Percentiles rank a stretch among this genome's conserved stretches.
Conservation (phyloP, 2,329 filamentous ascomycete species). For the Epichloe gansuensis region DNA sequence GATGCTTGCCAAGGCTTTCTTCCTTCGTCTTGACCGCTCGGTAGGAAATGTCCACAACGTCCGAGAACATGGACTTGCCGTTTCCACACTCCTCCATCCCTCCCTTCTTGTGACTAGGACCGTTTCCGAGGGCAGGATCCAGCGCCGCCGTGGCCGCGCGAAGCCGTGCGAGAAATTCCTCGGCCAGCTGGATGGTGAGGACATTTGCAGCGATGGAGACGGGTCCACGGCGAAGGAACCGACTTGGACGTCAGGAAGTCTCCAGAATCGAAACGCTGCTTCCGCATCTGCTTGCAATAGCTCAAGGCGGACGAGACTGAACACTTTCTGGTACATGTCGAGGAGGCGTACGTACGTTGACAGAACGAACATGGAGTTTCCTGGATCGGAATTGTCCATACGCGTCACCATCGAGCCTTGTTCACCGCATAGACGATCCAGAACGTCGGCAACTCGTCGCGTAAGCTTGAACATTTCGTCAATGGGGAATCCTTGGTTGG, state of each 20-base stretch:
- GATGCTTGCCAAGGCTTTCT: constrained; percentile 21
- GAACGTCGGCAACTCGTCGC: constrained; percentile 22
- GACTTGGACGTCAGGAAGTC: constrained; percentile 28
- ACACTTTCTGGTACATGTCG: constrained; percentile 29
- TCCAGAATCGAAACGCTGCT: constrained; percentile 23
- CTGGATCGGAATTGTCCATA: constrained; percentile 21
- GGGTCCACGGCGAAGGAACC: constrained; percentile 28
- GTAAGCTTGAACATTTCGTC: constrained; percentile 30
- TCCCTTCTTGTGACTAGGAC: not conserved
- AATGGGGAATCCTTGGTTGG: constrained; percentile 23
- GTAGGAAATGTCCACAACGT: constrained; percentile 20
- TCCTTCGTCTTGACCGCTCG: constrained; percentile 21
- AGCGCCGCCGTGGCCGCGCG: constrained; percentile 19
- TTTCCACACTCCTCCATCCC: constrained; percentile 7
- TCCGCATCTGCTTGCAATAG: constrained; percentile 17
- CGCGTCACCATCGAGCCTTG: constrained; percentile 6
- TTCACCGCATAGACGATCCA: constrained; percentile 15
- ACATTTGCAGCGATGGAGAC: constrained; percentile 29
- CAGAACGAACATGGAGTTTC: constrained; percentile 26
- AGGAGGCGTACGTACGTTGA: constrained; percentile 28
- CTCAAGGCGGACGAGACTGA: constrained; percentile 23
- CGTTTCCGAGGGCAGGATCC: constrained; percentile 13
- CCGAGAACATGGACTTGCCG: constrained; percentile 19
- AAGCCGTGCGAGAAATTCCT: constrained; percentile 27
- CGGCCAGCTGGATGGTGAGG: constrained; percentile 29